phyloP scores from a whole-genome alignment of 306 rosid species.

The Lathyrus sativus region DNA sequence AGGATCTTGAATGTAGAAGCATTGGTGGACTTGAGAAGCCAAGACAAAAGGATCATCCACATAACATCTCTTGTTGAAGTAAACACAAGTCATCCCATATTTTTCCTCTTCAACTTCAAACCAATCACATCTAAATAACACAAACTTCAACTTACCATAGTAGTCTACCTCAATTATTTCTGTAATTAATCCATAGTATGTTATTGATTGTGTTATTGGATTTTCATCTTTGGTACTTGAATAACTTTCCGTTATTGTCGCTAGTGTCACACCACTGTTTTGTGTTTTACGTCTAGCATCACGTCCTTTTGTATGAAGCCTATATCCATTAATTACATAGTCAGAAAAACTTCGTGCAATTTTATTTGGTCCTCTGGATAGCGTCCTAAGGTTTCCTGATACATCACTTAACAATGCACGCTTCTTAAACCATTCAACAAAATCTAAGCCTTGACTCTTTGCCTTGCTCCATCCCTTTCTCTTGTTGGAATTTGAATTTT shows the following conservation, averaged over 20 bases:
- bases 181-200: background rate
- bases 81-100: too few species aligned
- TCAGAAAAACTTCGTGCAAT: background rate
- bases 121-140: too few species aligned
- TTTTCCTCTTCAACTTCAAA: too few species aligned
- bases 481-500: too few species aligned
- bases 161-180: too few species aligned
- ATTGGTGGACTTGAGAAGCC: background rate
- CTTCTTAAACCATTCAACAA: background rate
- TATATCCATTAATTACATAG: background rate
- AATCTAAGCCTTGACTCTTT: too few species aligned
- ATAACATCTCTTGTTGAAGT: background rate
- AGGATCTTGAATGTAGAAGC: background rate
- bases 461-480: too few species aligned
- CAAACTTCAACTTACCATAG: too few species aligned
- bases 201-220: background rate
- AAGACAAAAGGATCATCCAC: background rate
- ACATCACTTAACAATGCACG: background rate
- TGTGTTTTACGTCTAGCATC: background rate
- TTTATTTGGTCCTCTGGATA: background rate
- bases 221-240: background rate
- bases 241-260: background rate
- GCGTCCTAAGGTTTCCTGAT: background rate
- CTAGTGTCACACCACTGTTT: background rate
- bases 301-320: background rate